phyloP scores from a whole-genome alignment of 768 basidiomycete genomes.

The Russula ochroleuca region DNA sequence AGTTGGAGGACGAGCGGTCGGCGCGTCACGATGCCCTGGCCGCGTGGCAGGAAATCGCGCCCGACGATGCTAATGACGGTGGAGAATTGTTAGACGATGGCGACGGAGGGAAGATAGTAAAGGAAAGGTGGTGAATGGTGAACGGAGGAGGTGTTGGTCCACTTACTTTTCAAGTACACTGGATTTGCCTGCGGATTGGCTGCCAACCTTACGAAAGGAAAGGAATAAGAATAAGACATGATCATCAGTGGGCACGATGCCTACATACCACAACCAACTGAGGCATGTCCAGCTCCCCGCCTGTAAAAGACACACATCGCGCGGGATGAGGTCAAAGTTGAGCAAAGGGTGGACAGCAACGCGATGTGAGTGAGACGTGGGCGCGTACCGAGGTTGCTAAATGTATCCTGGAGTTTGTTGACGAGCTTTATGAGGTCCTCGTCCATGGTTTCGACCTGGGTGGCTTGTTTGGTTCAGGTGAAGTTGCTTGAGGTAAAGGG shows the following conservation, averaged over 20 bases:
- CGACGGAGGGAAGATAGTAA: neutral
- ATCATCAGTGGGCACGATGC: too few species aligned
- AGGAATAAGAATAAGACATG: neutral
- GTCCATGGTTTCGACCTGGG: constrained; percentile 63
- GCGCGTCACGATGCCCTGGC: constrained; percentile 92
- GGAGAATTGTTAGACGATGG: neutral
- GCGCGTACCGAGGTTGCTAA: constrained; percentile 74
- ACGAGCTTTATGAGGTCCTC: constrained; percentile 91
- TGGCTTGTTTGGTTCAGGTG: neutral
- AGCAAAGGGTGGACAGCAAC: constrained; percentile 17
- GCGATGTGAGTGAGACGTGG: constrained; percentile 2
- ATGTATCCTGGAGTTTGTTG: constrained; percentile 92
- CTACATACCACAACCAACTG: constrained; percentile 79
- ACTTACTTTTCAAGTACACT: constrained; percentile 88
- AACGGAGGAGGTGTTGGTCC: neutral
- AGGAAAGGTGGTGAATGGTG: neutral
- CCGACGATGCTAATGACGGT: constrained; percentile 71
- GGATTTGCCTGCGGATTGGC: constrained; percentile 95
- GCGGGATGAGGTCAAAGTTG: constrained; percentile 16
- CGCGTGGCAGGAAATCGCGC: constrained; percentile 82
- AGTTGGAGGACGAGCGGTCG: constrained; percentile 94
- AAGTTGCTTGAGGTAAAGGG: neutral
- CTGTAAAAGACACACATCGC: constrained; percentile 37
- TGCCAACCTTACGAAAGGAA: constrained; percentile 65
- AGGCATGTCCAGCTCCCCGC: constrained; percentile 90